Base-by-base conservation (phyloP, 768 basidiomycete genomes). In the Panaeolus papilionaceus region DNA sequence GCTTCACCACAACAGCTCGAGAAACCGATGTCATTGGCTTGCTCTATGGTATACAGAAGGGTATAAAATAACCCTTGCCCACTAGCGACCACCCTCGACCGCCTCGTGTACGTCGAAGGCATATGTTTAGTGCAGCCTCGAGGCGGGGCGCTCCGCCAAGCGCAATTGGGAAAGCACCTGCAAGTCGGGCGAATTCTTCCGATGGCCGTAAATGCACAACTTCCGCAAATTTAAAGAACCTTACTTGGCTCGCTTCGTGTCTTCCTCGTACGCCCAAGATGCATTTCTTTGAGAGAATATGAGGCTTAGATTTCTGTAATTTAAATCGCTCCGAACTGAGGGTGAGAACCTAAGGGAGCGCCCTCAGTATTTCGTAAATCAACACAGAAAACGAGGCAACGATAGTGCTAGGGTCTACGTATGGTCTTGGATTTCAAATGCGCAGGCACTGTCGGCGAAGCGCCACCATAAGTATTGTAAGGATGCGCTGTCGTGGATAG, bases 11-110 rank as follows among this genome's bases (percentile, higher is more conserved):
- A 10, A 23, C 20, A 49, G 16, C 20, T 20, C 16, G 9, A 9
- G 26, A 20, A 49, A 26, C n/a, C 47, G 6, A 26, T 20, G 23
- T n/a, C 47, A 18, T 5, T 8, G n/a, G 3, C 12, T 49, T 44
- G 42, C 16, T 49, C 11, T 4, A 12, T n/a, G 16, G 16, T 23
- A 2, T 26, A 49, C 47, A 9, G 47, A 49, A 49, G 47, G 47
- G 47, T 23, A 23, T 23, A 49, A 33, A 23, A 23, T 49, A 49
- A 49, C 47, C 47, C 47, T 49, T 49, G 47, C 47, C 47, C 47
- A 49, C 4, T n/a, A 23, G 7, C 20, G 20, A 23, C 16, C 6
- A n/a, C 45, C 16, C 47, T 49, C 47, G 20, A 49, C 47, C 8
- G 47, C 47, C 47, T 49, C 47, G 16, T 49, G 47, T 18, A 20